Base-by-base conservation (phyloP, 495 filamentous ascomycete genomes). In the Cercophora samala region DNA sequence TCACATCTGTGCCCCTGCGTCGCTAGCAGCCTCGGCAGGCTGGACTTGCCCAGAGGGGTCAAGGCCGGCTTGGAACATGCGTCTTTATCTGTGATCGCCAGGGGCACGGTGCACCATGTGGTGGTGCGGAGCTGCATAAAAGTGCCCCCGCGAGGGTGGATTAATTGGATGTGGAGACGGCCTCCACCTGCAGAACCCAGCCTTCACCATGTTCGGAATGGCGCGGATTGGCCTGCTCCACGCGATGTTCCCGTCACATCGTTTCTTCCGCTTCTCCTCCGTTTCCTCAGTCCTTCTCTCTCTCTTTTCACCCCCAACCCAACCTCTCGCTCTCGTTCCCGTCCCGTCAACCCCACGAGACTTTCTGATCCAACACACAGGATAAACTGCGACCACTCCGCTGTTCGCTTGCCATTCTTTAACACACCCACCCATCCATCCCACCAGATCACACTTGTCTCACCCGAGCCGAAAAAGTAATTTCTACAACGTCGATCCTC, bases 51-150 rank as follows among this genome's bases (percentile, higher is more conserved):
- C 60, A 19, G 26, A 21, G n/a, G 15, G 9, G 58, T 60, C 56
- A 64, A 25, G 58, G 62, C 56, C 11, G 26, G 22, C 52, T 58
- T n/a, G 52, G 26, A 64, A 56, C 11, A 23, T 18, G 25, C 46
- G 29, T 8, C 24, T 25, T 53, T 53, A 60, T 66, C 64, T 56
- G 64, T 61, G 60, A 69, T 66, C 60, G 42, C 59, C 68, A 69
- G 68, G 68, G 64, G 64, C 60, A 54, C 53, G 22, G 22, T 21
- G 53, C n/a, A 56, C 60, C 1, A 46, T 19, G 60, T 26, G 21
- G 32, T 21, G 60, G 32, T 51, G 62, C 53, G 58, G 26, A 51
- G 59, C 37, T 42, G 46, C 51, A 19, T n/a, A 15, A 56, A 19
- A 11, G 19, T 26, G 23, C 53, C n/a, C n/a, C 64, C 26, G n/a